Percentiles rank a stretch among this genome's conserved stretches.
Conservation (phyloP, 768 basidiomycete genomes). For the Astraeus odoratus region DNA sequence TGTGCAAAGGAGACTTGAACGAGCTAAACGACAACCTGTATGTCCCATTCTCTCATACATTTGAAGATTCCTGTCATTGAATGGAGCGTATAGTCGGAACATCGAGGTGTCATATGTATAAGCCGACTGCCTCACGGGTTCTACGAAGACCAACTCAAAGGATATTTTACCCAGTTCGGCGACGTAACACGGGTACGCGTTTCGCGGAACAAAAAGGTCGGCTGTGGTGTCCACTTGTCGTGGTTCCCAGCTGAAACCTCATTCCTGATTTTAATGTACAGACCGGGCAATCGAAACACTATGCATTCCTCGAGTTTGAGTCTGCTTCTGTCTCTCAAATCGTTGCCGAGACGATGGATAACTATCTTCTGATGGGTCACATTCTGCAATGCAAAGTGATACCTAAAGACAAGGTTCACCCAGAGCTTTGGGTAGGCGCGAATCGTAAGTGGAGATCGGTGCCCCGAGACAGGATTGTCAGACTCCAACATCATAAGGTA, state of each 20-base stretch:
- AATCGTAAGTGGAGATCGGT: slow-evolving; percentile 85
- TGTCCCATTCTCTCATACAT: neutral
- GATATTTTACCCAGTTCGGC: slow-evolving; percentile 95
- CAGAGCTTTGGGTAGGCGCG: slow-evolving; percentile 94
- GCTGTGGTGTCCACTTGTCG: neutral
- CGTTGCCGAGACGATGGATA: slow-evolving; percentile 98
- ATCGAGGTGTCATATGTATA: slow-evolving; percentile 82
- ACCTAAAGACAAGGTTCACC: slow-evolving; percentile 85
- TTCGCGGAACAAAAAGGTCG: slow-evolving; percentile 89
- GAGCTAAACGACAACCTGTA: slow-evolving; percentile 54
- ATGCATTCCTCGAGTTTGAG: slow-evolving; percentile 92
- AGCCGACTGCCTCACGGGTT: slow-evolving; percentile 95
- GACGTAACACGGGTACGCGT: slow-evolving; percentile 80
- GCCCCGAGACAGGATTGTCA: slow-evolving; percentile 64
- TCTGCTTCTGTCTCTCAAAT: slow-evolving; percentile 87
- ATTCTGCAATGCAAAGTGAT: slow-evolving; percentile 87
- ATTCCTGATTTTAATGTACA: slow-evolving; percentile 23
- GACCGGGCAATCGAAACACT: slow-evolving; percentile 96
- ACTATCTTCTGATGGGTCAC: slow-evolving; percentile 93
- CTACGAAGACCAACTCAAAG: slow-evolving; percentile 89
- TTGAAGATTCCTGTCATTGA: neutral
- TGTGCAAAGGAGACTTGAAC: slow-evolving; percentile 59
- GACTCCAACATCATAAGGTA: slow-evolving; percentile 81
- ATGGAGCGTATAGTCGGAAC: slow-evolving; percentile 38
- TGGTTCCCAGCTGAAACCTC: neutral